Conservation (phyloP, 2,329 filamentous ascomycete genomes). For the Lasiodiplodia citricola region DNA sequence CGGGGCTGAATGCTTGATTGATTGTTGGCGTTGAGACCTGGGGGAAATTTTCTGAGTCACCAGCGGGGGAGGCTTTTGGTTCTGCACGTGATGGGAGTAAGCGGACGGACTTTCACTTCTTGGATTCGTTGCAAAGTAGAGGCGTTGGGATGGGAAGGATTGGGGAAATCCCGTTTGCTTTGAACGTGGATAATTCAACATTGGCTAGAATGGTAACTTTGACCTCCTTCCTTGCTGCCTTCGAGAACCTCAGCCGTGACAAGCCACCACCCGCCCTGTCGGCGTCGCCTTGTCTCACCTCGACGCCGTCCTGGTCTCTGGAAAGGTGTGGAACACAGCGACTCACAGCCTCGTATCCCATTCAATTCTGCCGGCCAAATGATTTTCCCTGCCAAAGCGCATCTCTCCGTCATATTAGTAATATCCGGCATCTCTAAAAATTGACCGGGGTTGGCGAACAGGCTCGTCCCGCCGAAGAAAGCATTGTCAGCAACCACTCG, state of each 20-base stretch:
- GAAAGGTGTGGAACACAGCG: not conserved
- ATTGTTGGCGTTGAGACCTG: conserved; percentile 16
- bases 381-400: conserved; percentile 4
- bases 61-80: not conserved
- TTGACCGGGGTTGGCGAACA: conserved; percentile 1
- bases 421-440: conserved; percentile 5
- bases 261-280: not conserved
- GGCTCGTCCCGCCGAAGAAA: not conserved
- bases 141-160: conserved; percentile 6
- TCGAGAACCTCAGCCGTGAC: not conserved
- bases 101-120: conserved; percentile 9
- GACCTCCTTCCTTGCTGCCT: not conserved
- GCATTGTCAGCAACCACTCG: conserved; percentile 3
- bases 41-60: not conserved
- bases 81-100: conserved; percentile 11
- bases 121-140: not conserved
- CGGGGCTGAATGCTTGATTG: not conserved
- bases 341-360: conserved; percentile 2
- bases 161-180: conserved; percentile 1
- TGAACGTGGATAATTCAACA: conserved; percentile 7
- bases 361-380: conserved; percentile 12
- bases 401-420: conserved; percentile 9
- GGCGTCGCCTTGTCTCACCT: conserved; percentile 7
- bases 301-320: conserved; percentile 1
- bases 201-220: conserved; percentile 3